phyloP scores from a whole-genome alignment of 805 yeast genomes.

The Tetrapisispora nanseiensis region DNA sequence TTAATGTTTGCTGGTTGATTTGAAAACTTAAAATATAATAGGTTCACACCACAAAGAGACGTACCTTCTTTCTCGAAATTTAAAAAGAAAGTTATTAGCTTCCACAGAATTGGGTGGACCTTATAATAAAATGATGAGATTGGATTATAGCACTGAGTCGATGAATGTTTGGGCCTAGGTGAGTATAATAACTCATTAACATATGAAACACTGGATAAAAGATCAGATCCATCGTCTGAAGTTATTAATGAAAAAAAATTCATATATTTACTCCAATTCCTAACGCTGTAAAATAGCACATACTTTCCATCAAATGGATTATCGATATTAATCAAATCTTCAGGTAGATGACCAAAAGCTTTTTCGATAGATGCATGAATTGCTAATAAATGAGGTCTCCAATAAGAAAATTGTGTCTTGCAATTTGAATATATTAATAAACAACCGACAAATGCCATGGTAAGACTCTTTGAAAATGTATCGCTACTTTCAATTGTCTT shows the following conservation, averaged over 20 bases:
- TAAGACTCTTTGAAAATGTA: neutral
- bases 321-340: neutral
- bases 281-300: neutral
- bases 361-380: conserved; percentile 2
- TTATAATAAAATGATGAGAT: neutral
- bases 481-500: neutral
- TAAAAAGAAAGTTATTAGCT: neutral
- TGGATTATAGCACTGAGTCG: neutral
- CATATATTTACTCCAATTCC: conserved; percentile 4
- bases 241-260: conserved; percentile 5
- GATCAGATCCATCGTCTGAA: conserved; percentile 6
- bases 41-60: conserved; percentile 4
- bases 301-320: neutral
- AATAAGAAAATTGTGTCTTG: conserved; percentile 1
- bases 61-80: neutral
- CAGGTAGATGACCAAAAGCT: neutral
- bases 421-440: conserved; percentile 5
- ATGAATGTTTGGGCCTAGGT: too few species aligned
- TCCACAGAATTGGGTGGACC: neutral
- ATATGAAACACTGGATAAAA: neutral
- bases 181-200: neutral
- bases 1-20: neutral
- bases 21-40: conserved; percentile 4
- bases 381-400: conserved; percentile 8
- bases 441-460: conserved; percentile 4